Conservation (phyloP, 495 filamentous ascomycete genomes). For the Penicillium cinerascens region DNA sequence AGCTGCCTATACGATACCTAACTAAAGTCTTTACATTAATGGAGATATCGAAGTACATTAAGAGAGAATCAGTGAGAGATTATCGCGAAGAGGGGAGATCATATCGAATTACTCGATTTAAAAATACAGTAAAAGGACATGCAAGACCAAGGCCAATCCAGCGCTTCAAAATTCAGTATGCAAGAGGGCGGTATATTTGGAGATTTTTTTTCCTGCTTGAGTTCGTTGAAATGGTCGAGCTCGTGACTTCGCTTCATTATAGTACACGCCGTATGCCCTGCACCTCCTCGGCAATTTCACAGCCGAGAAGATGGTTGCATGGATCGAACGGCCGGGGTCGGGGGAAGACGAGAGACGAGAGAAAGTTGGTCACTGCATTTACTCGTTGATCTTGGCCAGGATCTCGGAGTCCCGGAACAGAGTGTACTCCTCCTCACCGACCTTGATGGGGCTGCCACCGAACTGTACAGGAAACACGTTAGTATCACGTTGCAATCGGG, state of each 20-base stretch:
- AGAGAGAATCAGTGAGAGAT: too few relatives aligned
- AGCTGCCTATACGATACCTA: too few relatives aligned
- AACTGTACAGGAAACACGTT: slow-evolving; percentile 56
- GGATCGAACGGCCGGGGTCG: slow-evolving; percentile 5
- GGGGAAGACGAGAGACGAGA: slow-evolving; percentile 16
- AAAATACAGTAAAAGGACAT: slow-evolving; percentile 42
- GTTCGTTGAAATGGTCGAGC: slow-evolving; percentile 29
- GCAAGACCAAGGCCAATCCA: slow-evolving; percentile 43
- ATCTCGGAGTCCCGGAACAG: slow-evolving; percentile 95
- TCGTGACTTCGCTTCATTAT: slow-evolving; percentile 39
- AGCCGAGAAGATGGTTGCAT: background rate
- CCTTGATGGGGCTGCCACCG: slow-evolving; percentile 92
- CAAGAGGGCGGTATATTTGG: slow-evolving; percentile 17
- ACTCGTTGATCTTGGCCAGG: slow-evolving; percentile 89
- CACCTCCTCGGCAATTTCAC: slow-evolving; percentile 12
- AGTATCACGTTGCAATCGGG: slow-evolving; percentile 1
- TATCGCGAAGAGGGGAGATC: slow-evolving; percentile 36
- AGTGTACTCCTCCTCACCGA: slow-evolving; percentile 92
- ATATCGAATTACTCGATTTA: slow-evolving; percentile 38
- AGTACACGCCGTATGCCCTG: slow-evolving; percentile 30
- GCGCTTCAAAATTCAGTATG: slow-evolving; percentile 44
- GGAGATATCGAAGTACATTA: too few relatives aligned
- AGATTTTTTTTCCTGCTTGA: slow-evolving; percentile 22
- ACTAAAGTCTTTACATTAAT: too few relatives aligned
- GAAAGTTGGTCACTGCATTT: slow-evolving; percentile 28